These are phyloP conservation scores for Magnusiomyces ingens DNA, from an alignment of 1,139 yeast genomes.

Conservation along the genomic window DNA sequence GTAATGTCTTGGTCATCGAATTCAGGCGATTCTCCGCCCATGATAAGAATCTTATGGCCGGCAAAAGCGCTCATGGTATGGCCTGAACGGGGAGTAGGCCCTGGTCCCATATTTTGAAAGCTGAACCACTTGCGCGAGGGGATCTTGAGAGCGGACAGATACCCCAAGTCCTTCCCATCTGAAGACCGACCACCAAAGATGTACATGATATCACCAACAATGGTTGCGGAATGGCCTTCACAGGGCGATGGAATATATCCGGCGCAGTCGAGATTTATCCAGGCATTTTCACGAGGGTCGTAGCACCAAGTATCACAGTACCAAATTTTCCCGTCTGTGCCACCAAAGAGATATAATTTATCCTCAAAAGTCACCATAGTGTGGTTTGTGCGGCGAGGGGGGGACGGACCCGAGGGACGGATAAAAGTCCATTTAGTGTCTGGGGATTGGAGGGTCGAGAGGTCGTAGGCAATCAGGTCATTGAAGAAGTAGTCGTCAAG, in stretches of 20 bases:
- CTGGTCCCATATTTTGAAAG: conserved; percentile 47
- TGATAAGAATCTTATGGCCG: conserved; percentile 63
- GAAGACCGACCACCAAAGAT: conserved; percentile 87
- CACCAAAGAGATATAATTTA: conserved; percentile 88
- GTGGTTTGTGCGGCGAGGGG: conserved; percentile 88
- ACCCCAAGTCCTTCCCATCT: conserved; percentile 63
- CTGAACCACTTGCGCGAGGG: conserved; percentile 68
- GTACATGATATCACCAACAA: conserved; percentile 73
- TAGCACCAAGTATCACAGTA: conserved; percentile 77
- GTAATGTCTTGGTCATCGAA: conserved; percentile 19
- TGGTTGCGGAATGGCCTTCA: conserved; percentile 84
- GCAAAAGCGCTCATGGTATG: conserved; percentile 76
- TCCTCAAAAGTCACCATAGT: conserved; percentile 77
- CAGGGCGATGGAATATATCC: conserved; percentile 78
- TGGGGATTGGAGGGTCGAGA: conserved; percentile 80
- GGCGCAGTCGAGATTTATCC: conserved; percentile 47
- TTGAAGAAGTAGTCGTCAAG: conserved; percentile 80
- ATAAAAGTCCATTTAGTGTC: conserved; percentile 79
- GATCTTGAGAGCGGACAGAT: conserved; percentile 71
- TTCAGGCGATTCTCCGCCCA: conserved; percentile 73
- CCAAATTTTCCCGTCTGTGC: conserved; percentile 71
- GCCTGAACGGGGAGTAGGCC: conserved; percentile 90
- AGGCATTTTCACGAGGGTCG: conserved; percentile 60
- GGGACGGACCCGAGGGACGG: conserved; percentile 44
- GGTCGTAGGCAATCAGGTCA: conserved; percentile 80